phyloP scores from a whole-genome alignment of 352 stramenopile genomes.

The Blastocystis sp. region DNA sequence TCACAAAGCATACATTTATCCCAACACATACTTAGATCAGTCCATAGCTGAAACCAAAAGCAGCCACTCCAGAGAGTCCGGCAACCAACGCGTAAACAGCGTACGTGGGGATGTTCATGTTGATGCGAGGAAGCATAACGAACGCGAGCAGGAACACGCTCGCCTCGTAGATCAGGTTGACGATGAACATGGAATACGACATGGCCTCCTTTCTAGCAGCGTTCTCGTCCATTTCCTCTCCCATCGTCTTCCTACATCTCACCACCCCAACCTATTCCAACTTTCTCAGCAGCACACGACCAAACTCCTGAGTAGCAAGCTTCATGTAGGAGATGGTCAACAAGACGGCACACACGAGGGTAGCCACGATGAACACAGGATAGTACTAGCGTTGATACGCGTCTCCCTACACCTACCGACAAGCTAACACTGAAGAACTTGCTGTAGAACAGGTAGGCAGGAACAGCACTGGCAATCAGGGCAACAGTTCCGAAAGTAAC shows the following conservation, averaged over 20 bases:
- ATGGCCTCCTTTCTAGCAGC: background rate
- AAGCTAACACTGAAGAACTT: slow-evolving; percentile 22
- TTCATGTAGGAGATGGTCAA: background rate
- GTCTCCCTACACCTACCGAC: background rate
- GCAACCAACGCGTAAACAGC: background rate
- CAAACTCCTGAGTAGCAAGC: background rate
- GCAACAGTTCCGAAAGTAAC: background rate
- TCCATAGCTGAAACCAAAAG: slow-evolving; percentile 10
- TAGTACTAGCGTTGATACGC: background rate
- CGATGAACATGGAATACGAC: background rate
- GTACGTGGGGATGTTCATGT: slow-evolving; percentile 25
- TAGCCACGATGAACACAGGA: slow-evolving; percentile 27
- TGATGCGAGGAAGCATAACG: background rate
- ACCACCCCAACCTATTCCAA: background rate
- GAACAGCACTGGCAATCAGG: background rate
- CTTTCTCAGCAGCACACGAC: slow-evolving; percentile 5
- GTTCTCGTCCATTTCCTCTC: background rate
- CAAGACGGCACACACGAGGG: background rate
- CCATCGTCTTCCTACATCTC: background rate
- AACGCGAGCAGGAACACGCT: background rate
- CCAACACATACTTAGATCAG: slow-evolving; percentile 1
- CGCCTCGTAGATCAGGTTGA: background rate
- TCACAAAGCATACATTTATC: slow-evolving; percentile 9
- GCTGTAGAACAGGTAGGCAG: background rate
- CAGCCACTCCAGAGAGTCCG: background rate